A percentile compares a stretch with the other conserved stretches of the same genome.
Conservation (phyloP, 352 stramenopile genomes). For the Phytophthora tentaculata region DNA sequence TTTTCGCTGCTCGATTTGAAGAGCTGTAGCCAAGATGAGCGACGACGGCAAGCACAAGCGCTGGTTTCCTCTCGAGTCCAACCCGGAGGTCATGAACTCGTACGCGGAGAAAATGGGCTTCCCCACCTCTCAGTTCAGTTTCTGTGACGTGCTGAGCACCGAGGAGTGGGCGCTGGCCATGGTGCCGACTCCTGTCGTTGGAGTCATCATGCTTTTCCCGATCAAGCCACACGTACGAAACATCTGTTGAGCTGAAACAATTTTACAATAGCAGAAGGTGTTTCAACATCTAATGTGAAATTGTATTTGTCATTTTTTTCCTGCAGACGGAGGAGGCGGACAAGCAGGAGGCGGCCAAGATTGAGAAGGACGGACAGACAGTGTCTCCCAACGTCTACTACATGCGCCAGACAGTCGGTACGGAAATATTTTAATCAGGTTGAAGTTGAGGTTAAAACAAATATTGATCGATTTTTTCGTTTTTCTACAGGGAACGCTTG, state of each 20-base stretch:
- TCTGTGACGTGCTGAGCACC: constrained; percentile 95
- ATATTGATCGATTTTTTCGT: constrained; percentile 10
- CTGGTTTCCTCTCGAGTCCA: constrained; percentile 95
- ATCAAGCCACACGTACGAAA: constrained; percentile 86
- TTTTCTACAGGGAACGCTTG: constrained; percentile 90
- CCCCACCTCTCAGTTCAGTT: constrained; percentile 83
- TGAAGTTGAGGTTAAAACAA: constrained; percentile 9
- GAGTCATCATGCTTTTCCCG: constrained; percentile 96
- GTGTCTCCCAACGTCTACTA: constrained; percentile 87
- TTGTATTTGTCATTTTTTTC: constrained; percentile 2
- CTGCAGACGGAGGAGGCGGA: constrained; percentile 74
- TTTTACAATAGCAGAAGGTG: background rate
- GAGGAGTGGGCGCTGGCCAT: constrained; percentile 97
- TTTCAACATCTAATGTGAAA: constrained; percentile 10
- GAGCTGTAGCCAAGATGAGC: constrained; percentile 41
- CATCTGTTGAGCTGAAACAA: constrained; percentile 20
- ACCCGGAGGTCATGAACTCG: constrained; percentile 95
- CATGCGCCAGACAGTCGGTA: constrained; percentile 96
- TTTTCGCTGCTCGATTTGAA: background rate
- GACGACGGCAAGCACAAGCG: constrained; percentile 62
- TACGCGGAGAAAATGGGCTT: constrained; percentile 96
- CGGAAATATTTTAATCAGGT: constrained; percentile 4
- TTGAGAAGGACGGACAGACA: constrained; percentile 74
- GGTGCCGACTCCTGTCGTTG: constrained; percentile 93
- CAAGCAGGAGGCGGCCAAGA: constrained; percentile 72